Conservation (phyloP, 768 basidiomycete genomes). For the Crepidotus variabilis region DNA sequence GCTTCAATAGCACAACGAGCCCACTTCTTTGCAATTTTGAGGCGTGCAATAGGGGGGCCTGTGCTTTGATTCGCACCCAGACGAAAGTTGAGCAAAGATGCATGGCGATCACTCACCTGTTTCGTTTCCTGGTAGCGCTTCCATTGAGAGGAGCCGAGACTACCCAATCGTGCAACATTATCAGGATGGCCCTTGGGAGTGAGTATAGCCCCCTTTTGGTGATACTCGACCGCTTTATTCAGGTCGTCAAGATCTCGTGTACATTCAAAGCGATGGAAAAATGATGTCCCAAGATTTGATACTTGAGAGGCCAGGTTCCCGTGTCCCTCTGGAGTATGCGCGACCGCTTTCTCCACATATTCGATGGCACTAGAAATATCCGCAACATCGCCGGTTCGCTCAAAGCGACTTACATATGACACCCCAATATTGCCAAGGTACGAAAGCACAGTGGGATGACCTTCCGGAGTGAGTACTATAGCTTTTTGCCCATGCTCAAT, state of each 20-base stretch:
- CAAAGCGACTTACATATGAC: not conserved
- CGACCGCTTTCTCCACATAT: not conserved
- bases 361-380: conserved; percentile 4
- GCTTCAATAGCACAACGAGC: not conserved
- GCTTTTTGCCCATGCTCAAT: conserved; percentile 1
- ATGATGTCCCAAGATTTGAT: not conserved
- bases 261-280: not conserved
- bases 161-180: not conserved
- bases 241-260: not conserved
- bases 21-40: not conserved
- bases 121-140: not conserved
- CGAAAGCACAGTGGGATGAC: not conserved
- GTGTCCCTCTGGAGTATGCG: not conserved
- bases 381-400: not conserved
- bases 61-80: not conserved
- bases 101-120: not conserved
- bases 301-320: not conserved
- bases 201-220: not conserved
- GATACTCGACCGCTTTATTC: not conserved
- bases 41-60: not conserved
- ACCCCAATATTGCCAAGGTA: conserved; percentile 1
- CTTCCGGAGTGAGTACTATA: not conserved
- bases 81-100: not conserved
- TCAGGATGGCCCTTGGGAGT: conserved; percentile 6
- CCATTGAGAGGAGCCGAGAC: conserved; percentile 4